phyloP scores from a whole-genome alignment of 352 stramenopile species.

The Nothophytophthora sp. region DNA sequence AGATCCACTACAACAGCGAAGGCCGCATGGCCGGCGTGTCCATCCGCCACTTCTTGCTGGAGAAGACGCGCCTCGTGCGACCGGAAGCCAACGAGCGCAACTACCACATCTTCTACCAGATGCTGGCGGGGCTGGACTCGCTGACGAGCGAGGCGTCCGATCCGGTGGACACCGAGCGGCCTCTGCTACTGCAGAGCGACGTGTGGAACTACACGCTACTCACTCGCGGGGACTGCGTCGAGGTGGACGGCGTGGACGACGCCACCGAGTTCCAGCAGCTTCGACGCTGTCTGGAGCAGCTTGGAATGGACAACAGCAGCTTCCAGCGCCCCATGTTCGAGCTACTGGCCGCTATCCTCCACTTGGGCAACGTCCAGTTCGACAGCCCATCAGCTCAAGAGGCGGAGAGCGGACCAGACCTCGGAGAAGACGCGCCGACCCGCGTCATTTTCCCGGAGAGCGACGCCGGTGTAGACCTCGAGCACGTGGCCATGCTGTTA shows the following conservation, averaged over 20 bases:
- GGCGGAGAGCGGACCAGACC: slow-evolving; percentile 9
- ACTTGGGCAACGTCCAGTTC: slow-evolving; percentile 74
- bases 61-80: slow-evolving; percentile 79
- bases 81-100: slow-evolving; percentile 76
- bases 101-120: slow-evolving; percentile 86
- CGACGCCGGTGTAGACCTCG: slow-evolving; percentile 49
- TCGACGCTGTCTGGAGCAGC: slow-evolving; percentile 56
- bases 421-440: slow-evolving; percentile 35
- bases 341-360: slow-evolving; percentile 66
- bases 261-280: slow-evolving; percentile 72
- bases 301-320: slow-evolving; percentile 59
- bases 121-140: slow-evolving; percentile 50
- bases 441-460: slow-evolving; percentile 54
- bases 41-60: slow-evolving; percentile 79
- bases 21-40: slow-evolving; percentile 74
- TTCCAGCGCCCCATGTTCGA: slow-evolving; percentile 80
- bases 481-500: slow-evolving; percentile 59
- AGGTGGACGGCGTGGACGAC: slow-evolving; percentile 77
- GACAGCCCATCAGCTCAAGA: slow-evolving; percentile 20
- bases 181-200: slow-evolving; percentile 34
- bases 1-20: slow-evolving; percentile 81
- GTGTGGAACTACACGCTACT: slow-evolving; percentile 80
- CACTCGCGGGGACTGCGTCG: slow-evolving; percentile 72
- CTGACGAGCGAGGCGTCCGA: slow-evolving; percentile 15
- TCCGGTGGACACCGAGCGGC: slow-evolving; percentile 15